Percentiles rank a stretch among this genome's conserved stretches.
phyloP scores from a whole-genome alignment of 495 filamentous ascomycete genomes.

The Penicillium paradoxum region DNA sequence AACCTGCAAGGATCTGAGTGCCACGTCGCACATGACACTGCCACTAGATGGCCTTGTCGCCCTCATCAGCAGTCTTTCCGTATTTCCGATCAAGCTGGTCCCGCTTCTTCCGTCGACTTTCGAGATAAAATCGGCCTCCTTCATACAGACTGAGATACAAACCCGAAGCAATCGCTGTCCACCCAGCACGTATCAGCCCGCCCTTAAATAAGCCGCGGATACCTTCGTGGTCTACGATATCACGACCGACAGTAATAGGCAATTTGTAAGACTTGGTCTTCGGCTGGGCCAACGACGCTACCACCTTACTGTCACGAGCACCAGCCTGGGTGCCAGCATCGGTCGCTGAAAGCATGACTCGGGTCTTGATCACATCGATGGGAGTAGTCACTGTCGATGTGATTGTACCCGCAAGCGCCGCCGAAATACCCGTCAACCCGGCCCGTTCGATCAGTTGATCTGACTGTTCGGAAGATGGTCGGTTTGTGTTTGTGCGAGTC shows the following conservation, averaged over 20 bases:
- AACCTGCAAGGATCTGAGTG: background rate
- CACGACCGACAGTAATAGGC: slow-evolving; percentile 52
- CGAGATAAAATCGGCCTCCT: slow-evolving; percentile 66
- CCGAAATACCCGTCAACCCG: slow-evolving; percentile 62
- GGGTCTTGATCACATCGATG: slow-evolving; percentile 78
- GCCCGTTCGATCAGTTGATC: slow-evolving; percentile 43
- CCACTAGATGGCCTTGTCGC: slow-evolving; percentile 2
- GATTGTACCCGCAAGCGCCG: slow-evolving; percentile 62
- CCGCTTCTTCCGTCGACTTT: slow-evolving; percentile 31
- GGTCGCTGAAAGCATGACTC: slow-evolving; percentile 61
- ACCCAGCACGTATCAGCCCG: slow-evolving; percentile 65
- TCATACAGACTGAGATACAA: slow-evolving; percentile 87
- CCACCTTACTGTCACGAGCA: background rate
- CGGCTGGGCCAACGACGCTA: slow-evolving; percentile 9
- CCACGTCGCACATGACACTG: background rate
- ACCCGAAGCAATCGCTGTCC: slow-evolving; percentile 77
- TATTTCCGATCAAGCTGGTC: slow-evolving; percentile 3
- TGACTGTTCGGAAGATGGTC: slow-evolving; percentile 1
- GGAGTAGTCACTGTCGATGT: slow-evolving; percentile 73
- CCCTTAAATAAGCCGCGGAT: slow-evolving; percentile 71
- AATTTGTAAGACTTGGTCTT: slow-evolving; percentile 16
- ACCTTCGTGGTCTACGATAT: slow-evolving; percentile 60
- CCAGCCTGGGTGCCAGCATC: background rate
- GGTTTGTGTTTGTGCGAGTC: background rate
- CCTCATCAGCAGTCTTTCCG: background rate